These are phyloP conservation scores for Arachnomyces sp. DNA, from an alignment of 2,329 filamentous ascomycete genomes.

Conservation along the genomic window DNA sequence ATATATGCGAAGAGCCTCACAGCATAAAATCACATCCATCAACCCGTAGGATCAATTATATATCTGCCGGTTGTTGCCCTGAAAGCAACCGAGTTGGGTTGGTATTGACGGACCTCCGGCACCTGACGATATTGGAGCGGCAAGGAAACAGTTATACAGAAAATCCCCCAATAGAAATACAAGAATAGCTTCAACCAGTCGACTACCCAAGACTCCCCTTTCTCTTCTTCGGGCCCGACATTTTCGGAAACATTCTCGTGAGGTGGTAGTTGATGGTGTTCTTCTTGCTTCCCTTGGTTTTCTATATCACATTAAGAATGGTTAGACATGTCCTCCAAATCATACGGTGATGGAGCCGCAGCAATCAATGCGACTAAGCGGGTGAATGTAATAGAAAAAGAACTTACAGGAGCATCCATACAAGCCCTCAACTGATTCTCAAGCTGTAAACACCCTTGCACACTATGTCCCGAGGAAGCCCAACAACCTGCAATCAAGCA, in stretches of 20 bases:
- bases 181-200: conserved; percentile 4
- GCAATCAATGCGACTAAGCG: not conserved
- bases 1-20: no score
- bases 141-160: conserved; percentile 11
- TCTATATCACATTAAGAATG: conserved; percentile 34
- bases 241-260: conserved; percentile 63
- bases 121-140: not conserved
- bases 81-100: no score
- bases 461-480: conserved; percentile 39
- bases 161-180: conserved; percentile 16
- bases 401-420: conserved; percentile 73
- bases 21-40: no score
- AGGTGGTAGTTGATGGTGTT: conserved; percentile 91
- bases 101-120: no score
- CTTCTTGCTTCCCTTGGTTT: conserved; percentile 52
- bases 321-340: conserved; percentile 4
- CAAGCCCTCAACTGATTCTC: conserved; percentile 56
- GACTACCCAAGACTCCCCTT: conserved; percentile 37
- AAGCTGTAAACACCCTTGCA: conserved; percentile 52
- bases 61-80: no score
- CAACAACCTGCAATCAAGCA: conserved; percentile 34
- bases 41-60: no score
- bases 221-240: conserved; percentile 64
- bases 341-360: not conserved
- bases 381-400: conserved; percentile 2